Conservation (phyloP, 495 filamentous ascomycete species). For the Evernia prunastri region DNA sequence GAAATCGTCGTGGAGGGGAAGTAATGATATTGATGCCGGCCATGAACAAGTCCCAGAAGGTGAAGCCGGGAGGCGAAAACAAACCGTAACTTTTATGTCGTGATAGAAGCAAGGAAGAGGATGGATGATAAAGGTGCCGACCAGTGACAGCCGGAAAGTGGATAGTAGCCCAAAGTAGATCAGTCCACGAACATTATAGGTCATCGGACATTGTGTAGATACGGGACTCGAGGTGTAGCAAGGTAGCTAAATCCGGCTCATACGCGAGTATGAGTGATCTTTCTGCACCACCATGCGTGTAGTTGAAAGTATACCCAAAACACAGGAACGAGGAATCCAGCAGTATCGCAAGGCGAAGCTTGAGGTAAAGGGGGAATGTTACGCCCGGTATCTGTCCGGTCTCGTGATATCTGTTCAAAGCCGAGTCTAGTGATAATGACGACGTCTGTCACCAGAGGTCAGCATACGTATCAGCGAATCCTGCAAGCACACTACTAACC, state of each 20-base stretch:
- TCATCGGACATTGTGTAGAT: neutral
- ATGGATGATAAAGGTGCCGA: neutral
- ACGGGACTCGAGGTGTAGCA: neutral
- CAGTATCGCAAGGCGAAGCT: neutral
- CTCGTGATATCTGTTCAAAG: neutral
- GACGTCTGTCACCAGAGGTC: slow-evolving; percentile 4
- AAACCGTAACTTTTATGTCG: slow-evolving; percentile 9
- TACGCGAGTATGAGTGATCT: neutral
- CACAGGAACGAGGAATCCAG: neutral
- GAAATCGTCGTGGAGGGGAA: neutral
- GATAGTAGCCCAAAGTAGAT: neutral
- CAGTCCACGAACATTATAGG: neutral
- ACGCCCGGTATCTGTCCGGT: neutral
- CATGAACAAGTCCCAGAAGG: neutral
- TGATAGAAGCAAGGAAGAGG: neutral
- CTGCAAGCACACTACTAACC: neutral
- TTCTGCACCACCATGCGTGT: neutral
- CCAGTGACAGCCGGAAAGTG: neutral
- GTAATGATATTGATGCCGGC: slow-evolving; percentile 2
- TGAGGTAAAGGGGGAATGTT: neutral
- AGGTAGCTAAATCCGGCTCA: neutral
- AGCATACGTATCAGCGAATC: neutral
- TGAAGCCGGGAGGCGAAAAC: neutral
- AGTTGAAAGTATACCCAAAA: neutral
- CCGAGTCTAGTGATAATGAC: neutral